Percentiles rank a stretch among this genome's conserved stretches.
phyloP scores from a whole-genome alignment of 805 yeast genomes.

The Pichia scutulata region DNA sequence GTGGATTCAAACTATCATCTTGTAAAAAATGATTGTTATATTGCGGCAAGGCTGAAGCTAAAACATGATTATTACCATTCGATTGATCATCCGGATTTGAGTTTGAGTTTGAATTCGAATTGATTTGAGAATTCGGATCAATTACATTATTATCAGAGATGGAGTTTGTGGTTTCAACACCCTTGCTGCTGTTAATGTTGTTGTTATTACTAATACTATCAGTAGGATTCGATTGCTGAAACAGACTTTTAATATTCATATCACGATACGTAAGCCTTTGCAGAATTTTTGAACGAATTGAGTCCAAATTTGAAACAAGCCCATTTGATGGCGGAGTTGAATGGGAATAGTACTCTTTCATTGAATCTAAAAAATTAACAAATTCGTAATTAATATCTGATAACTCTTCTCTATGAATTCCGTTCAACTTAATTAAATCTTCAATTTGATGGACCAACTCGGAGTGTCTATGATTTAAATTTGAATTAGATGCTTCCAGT shows the following conservation, averaged over 20 bases:
- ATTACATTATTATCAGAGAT: too few species aligned
- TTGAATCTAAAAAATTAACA: conserved; percentile 40
- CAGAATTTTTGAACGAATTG: conserved; percentile 22
- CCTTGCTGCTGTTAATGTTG: neutral
- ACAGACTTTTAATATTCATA: conserved; percentile 21
- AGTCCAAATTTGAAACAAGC: conserved; percentile 19
- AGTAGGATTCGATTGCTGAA: conserved; percentile 9
- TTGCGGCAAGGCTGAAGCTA: neutral
- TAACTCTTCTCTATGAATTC: conserved; percentile 39
- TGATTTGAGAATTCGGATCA: neutral
- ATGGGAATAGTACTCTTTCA: conserved; percentile 19
- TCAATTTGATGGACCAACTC: conserved; percentile 21
- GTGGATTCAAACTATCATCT: neutral
- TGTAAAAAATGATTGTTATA: neutral
- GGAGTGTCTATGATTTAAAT: neutral
- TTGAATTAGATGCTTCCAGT: neutral
- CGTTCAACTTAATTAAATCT: conserved; percentile 38
- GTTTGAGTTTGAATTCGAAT: neutral
- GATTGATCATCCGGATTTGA: neutral
- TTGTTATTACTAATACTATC: neutral
- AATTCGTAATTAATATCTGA: conserved; percentile 45
- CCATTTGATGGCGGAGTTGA: conserved; percentile 2
- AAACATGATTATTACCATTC: neutral
- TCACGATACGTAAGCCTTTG: conserved; percentile 28
- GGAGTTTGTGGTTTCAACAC: too few species aligned